These are phyloP conservation scores for Saturnispora ahearnii DNA, from an alignment of 805 yeast species.

Conservation along the genomic window DNA sequence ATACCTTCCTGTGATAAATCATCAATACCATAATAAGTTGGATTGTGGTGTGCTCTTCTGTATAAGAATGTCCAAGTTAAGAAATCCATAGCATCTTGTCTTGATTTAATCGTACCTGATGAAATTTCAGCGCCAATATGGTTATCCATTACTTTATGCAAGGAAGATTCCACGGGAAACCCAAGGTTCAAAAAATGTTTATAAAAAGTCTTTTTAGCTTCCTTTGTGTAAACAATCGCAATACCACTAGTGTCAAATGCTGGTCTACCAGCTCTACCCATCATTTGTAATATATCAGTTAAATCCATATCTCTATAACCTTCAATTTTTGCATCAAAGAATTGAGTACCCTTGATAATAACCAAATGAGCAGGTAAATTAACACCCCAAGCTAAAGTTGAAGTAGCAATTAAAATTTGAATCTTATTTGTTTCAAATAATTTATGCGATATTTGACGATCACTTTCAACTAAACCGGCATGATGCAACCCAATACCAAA, in stretches of 20 bases:
- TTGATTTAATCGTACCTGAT: constrained; percentile 52
- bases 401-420: constrained; percentile 67
- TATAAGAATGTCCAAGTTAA: constrained; percentile 69
- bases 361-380: constrained; percentile 75
- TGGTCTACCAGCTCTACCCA: constrained; percentile 83
- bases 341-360: constrained; percentile 68
- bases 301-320: constrained; percentile 74
- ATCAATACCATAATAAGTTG: constrained; percentile 66
- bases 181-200: constrained; percentile 73
- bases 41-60: constrained; percentile 68
- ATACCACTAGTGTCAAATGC: constrained; percentile 72
- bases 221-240: constrained; percentile 69
- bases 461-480: constrained; percentile 71
- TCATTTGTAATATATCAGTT: constrained; percentile 75
- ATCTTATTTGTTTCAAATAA: constrained; percentile 60
- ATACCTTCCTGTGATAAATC: constrained; percentile 50
- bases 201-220: constrained; percentile 63
- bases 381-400: constrained; percentile 86
- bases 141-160: constrained; percentile 68
- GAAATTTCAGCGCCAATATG: constrained; percentile 78
- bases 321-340: constrained; percentile 53
- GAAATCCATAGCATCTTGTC: constrained; percentile 68
- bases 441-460: constrained; percentile 60
- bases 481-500: constrained; percentile 79
- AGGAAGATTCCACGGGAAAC: constrained; percentile 73